phyloP scores from a whole-genome alignment of 2,329 filamentous ascomycete species.

The Diaporthe sp. region DNA sequence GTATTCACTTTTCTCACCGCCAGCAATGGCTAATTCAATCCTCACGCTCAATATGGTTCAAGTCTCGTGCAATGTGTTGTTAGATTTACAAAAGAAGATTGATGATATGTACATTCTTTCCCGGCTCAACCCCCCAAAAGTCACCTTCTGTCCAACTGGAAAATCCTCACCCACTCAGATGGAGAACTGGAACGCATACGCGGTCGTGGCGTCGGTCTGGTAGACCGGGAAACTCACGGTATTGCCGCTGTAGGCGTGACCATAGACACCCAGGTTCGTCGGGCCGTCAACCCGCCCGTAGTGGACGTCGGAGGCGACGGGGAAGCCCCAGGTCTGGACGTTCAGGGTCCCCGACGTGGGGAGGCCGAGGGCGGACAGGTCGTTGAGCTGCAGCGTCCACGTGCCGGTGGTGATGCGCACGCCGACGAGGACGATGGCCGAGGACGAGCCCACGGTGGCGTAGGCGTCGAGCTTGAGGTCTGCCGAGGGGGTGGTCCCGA shows the following conservation, averaged over 20 bases:
- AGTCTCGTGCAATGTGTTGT: not conserved
- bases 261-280: constrained; percentile 48
- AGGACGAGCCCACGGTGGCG: constrained; percentile 49
- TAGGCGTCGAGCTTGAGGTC: constrained; percentile 56
- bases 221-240: constrained; percentile 54
- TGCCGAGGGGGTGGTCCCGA: constrained; percentile 51
- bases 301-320: constrained; percentile 38
- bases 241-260: constrained; percentile 52
- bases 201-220: constrained; percentile 53
- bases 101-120: not conserved
- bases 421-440: constrained; percentile 54
- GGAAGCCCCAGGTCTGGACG: constrained; percentile 50
- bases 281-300: constrained; percentile 50
- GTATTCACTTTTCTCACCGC: not conserved
- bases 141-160: not conserved
- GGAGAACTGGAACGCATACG: constrained; percentile 56
- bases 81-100: not conserved
- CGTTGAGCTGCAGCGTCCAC: constrained; percentile 52
- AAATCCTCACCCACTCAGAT: not conserved
- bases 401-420: constrained; percentile 48
- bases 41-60: too few species aligned
- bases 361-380: constrained; percentile 51
- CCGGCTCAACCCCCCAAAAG: not conserved
- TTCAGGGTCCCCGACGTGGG: constrained; percentile 49
- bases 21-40: rapidly evolving